phyloP scores from a whole-genome alignment of 805 yeast genomes.

The Suhomyces sp. region DNA sequence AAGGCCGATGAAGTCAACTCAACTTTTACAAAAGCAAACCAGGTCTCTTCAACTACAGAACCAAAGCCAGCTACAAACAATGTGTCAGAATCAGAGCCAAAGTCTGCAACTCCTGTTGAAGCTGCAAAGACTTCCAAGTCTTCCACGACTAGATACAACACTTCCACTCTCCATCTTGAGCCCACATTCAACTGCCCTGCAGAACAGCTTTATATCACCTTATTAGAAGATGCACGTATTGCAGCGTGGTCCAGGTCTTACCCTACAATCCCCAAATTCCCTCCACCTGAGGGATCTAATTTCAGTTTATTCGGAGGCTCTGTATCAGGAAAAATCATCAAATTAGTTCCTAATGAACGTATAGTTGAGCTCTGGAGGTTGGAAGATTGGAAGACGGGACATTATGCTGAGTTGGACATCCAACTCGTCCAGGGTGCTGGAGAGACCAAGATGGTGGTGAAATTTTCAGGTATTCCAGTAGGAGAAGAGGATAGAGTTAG shows the following conservation, averaged over 20 bases:
- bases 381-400: slow-evolving; percentile 84
- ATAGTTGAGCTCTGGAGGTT: slow-evolving; percentile 85
- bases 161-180: slow-evolving; percentile 73
- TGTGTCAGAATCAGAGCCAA: no score
- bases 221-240: slow-evolving; percentile 73
- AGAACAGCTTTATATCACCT: slow-evolving; percentile 75
- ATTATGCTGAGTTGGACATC: slow-evolving; percentile 67
- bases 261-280: slow-evolving; percentile 50
- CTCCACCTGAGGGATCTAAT: slow-evolving; percentile 55
- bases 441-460: slow-evolving; percentile 78
- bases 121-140: slow-evolving; percentile 8
- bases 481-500: slow-evolving; percentile 92
- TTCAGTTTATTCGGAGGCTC: slow-evolving; percentile 86
- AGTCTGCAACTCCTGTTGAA: slow-evolving; percentile 9
- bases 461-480: slow-evolving; percentile 86
- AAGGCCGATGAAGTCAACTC: slow-evolving; percentile 45
- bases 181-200: slow-evolving; percentile 86
- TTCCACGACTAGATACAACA: slow-evolving; percentile 67
- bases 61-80: slow-evolving; percentile 9
- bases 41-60: slow-evolving; percentile 41
- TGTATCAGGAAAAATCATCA: slow-evolving; percentile 66
- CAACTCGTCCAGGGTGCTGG: slow-evolving; percentile 73
- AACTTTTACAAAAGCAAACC: slow-evolving; percentile 49
- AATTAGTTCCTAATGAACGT: slow-evolving; percentile 54
- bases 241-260: slow-evolving; percentile 89